Evolutionary conservation across 345 rosid species (phyloP).

Genomic region (Luvunga scandens): DNA sequence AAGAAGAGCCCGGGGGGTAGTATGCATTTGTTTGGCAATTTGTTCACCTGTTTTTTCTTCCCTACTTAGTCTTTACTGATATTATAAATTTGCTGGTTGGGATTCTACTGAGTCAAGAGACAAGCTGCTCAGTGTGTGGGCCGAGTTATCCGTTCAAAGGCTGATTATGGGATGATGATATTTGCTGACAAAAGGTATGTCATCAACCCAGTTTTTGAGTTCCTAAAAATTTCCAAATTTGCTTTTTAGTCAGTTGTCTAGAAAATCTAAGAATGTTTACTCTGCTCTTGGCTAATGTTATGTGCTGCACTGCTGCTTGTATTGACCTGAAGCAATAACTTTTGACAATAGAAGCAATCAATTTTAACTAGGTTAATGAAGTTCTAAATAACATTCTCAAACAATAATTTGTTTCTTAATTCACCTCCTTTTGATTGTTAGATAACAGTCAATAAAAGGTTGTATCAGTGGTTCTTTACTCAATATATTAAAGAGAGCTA

Average conservation of each 20-base stretch:
- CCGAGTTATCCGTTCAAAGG: conserved; percentile 92
- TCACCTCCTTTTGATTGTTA: neutral
- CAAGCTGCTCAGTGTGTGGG: conserved; percentile 99
- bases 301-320: neutral
- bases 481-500: neutral
- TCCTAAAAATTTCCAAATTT: neutral
- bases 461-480: neutral
- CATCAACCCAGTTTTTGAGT: neutral
- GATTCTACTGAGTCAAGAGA: conserved; percentile 56
- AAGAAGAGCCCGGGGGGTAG: no score
- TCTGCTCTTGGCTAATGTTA: neutral
- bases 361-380: neutral
- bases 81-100: conserved; percentile 9
- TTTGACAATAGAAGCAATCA: neutral
- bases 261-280: neutral
- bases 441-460: neutral
- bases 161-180: conserved; percentile 99
- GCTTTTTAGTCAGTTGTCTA: neutral
- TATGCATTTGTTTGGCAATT: neutral
- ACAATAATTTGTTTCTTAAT: neutral
- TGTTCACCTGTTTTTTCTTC: neutral
- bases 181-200: conserved; percentile 91
- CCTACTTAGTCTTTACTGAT: conserved; percentile 6
- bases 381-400: neutral
- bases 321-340: neutral